Conservation (phyloP, 2,329 filamentous ascomycete genomes). For the Phaeomoniella chlamydospora region DNA sequence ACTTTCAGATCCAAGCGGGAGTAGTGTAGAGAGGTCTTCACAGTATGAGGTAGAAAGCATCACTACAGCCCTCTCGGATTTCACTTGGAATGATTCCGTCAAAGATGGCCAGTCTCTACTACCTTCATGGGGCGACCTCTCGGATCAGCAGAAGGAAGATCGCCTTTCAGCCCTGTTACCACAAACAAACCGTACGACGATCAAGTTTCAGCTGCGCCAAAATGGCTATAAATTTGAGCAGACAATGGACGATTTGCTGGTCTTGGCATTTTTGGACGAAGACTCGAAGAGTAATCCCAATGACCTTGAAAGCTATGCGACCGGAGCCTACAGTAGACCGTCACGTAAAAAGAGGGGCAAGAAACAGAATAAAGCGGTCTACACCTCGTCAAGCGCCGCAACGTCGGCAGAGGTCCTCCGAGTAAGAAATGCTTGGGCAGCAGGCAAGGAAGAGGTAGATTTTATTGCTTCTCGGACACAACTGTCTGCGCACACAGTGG, state of each 20-base stretch:
- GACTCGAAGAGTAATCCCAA: conserved; percentile 42
- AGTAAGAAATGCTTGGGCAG: conserved; percentile 43
- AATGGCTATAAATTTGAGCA: conserved; percentile 50
- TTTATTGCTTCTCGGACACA: conserved; percentile 41
- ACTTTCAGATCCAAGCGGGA: conserved; percentile 6
- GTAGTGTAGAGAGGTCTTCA: conserved; percentile 5
- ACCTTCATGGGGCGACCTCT: conserved; percentile 8
- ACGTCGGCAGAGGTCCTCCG: conserved; percentile 10
- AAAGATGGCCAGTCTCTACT: conserved; percentile 5
- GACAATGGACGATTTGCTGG: conserved; percentile 69
- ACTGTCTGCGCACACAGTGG: conserved; percentile 30
- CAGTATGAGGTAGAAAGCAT: conserved; percentile 10
- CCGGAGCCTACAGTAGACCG: conserved; percentile 32
- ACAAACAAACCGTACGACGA: conserved; percentile 48
- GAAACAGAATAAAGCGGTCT: conserved; percentile 9
- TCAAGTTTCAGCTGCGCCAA: conserved; percentile 54
- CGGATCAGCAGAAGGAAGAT: conserved; percentile 44
- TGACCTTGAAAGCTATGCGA: conserved; percentile 70
- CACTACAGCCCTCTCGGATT: conserved; percentile 10
- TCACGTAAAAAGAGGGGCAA: conserved; percentile 21
- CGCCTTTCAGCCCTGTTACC: conserved; percentile 60
- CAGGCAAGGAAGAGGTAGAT: conserved; percentile 40
- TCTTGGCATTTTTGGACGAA: conserved; percentile 62
- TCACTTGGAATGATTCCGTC: conserved; percentile 1
- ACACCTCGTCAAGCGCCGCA: conserved; percentile 11